Evolutionary conservation across 1,284 basidiomycete species (phyloP).

Genomic region (Xerocomus nothofagi): DNA sequence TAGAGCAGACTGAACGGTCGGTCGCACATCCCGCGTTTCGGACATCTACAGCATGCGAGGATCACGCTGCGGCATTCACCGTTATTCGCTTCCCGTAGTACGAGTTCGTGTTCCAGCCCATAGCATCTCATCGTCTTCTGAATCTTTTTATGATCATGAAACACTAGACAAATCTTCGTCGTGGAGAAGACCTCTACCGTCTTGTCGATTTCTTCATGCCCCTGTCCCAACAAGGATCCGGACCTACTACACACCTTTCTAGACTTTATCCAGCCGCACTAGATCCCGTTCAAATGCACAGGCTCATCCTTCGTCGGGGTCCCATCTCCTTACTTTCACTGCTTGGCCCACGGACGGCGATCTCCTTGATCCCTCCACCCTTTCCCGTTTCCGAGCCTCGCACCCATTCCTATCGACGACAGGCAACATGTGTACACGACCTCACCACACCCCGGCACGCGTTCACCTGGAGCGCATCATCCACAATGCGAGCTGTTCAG

Average conservation of each 20-base stretch:
- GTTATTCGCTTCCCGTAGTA: slow-evolving; percentile 36
- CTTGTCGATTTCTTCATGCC: slow-evolving; percentile 26
- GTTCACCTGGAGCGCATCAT: too few species aligned
- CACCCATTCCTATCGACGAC: neutral
- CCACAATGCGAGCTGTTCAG: too few species aligned
- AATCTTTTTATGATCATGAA: slow-evolving; percentile 30
- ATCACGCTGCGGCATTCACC: slow-evolving; percentile 49
- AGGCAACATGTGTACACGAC: too few species aligned
- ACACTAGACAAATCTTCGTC: slow-evolving; percentile 13
- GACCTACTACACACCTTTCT: slow-evolving; percentile 12
- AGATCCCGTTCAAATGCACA: neutral
- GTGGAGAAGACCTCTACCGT: slow-evolving; percentile 4
- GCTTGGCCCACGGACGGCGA: slow-evolving; percentile 2
- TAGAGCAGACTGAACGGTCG: slow-evolving; percentile 24
- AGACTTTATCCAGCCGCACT: slow-evolving; percentile 15
- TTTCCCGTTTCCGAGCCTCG: neutral
- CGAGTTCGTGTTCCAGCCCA: slow-evolving; percentile 30
- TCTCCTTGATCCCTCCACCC: neutral
- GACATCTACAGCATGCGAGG: slow-evolving; percentile 42
- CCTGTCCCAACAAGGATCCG: slow-evolving; percentile 21
- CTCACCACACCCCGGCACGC: too few species aligned
- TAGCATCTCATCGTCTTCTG: slow-evolving; percentile 41
- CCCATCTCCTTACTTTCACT: slow-evolving; percentile 24
- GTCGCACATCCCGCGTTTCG: slow-evolving; percentile 42
- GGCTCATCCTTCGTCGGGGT: slow-evolving; percentile 11